Evolutionary conservation across 1,284 basidiomycete genomes (phyloP).

Genomic region (Mycena citricolor): DNA sequence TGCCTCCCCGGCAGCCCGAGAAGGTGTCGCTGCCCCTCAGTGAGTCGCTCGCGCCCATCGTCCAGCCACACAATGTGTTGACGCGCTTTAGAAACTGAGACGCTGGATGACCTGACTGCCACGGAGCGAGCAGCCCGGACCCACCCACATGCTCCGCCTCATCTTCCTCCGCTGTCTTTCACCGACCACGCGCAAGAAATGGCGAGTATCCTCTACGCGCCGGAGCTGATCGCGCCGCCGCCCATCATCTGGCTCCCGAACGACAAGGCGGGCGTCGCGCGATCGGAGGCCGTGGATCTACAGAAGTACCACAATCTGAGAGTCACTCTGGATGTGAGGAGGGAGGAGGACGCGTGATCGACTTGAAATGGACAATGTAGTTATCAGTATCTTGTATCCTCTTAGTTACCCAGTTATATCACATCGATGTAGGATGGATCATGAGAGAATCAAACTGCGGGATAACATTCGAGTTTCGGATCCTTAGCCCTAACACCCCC

Average conservation of each 20-base stretch:
- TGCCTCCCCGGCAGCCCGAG: constrained; percentile 55
- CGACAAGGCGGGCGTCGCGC: constrained; percentile 68
- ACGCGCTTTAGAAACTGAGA: constrained; percentile 58
- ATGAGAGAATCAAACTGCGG: no score
- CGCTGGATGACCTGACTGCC: constrained; percentile 72
- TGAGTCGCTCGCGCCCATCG: constrained; percentile 37
- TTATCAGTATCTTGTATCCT: no score
- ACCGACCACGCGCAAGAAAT: constrained; percentile 74
- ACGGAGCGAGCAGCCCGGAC: constrained; percentile 77
- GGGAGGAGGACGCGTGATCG: constrained; percentile 55
- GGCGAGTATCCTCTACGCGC: constrained; percentile 75
- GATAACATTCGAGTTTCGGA: no score
- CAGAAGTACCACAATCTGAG: constrained; percentile 67
- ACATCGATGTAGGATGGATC: no score
- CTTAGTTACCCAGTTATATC: no score
- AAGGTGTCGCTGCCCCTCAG: constrained; percentile 66
- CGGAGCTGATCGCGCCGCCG: constrained; percentile 71
- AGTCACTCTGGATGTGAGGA: constrained; percentile 63
- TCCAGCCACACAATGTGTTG: background rate
- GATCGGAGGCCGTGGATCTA: constrained; percentile 68
- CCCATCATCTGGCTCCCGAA: constrained; percentile 82
- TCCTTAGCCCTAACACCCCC: no score
- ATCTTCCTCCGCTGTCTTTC: constrained; percentile 66
- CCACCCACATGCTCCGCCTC: constrained; percentile 74
- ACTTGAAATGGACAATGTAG: no score